phyloP scores from a whole-genome alignment of 2,329 filamentous ascomycete species.

The Fulvia fulva region DNA sequence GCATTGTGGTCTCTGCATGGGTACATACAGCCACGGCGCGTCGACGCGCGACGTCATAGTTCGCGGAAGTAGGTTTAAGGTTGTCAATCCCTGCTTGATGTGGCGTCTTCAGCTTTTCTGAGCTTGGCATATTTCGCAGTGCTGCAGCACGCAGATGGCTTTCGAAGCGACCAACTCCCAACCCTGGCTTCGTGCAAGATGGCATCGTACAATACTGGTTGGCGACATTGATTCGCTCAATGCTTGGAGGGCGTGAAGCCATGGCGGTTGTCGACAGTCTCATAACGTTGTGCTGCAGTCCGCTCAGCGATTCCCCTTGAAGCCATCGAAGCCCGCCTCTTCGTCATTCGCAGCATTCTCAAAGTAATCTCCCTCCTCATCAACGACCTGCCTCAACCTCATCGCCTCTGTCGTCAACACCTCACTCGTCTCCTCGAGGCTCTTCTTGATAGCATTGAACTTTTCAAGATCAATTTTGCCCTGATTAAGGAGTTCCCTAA shows the following conservation, averaged over 20 bases:
- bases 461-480: conserved; percentile 13
- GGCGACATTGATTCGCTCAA: no score
- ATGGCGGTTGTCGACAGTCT: no score
- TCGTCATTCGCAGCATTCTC: conserved; percentile 7
- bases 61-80: not conserved
- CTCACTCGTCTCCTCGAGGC: conserved; percentile 18
- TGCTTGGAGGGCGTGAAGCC: no score
- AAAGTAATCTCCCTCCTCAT: conserved; percentile 21
- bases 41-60: not conserved
- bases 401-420: conserved; percentile 21
- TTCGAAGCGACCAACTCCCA: no score
- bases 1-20: not conserved
- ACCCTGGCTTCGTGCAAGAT: no score
- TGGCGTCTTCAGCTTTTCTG: no score
- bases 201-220: no score
- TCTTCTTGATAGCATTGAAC: conserved; percentile 17
- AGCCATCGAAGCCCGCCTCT: conserved; percentile 5
- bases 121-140: no score
- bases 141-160: no score
- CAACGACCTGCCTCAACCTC: conserved; percentile 25
- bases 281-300: no score
- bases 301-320: conserved; percentile 3
- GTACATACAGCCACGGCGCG: not conserved
- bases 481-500: conserved; percentile 14
- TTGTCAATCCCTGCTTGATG: conserved; percentile 1